Base-by-base conservation (phyloP, 129 eudicot species). In the Tagetes erecta region DNA sequence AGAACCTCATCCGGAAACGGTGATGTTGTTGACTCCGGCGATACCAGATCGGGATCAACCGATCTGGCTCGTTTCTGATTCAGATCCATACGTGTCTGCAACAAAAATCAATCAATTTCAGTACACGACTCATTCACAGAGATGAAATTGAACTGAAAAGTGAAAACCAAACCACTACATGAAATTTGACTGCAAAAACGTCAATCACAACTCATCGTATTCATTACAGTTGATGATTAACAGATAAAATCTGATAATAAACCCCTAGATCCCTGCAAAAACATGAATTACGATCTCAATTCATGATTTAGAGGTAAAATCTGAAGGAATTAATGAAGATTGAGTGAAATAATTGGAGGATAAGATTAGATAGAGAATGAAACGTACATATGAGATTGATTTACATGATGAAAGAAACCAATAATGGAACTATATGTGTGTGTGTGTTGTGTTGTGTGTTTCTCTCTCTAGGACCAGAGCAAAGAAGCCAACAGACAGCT, bases 1-100 rank as follows among this genome's bases (percentile, higher is more conserved):
- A 92, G 33, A 0, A 85, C 96, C 76, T 92, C 96, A 70, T 92
- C 96, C 0, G 96, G 96, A 66, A 92, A 91, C 40, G 82, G 85
- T 20, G 27, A 20, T 20, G 68, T 14, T 67, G 78, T 72, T 47
- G 76, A 47, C 67, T 77, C 86, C 51, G 67, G 64, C 36, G 78
- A 60, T 36, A 44, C 60, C 40, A 39, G 47, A 46, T 49, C 78
- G 2, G 51, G 50, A 70, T 70, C 75, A 37, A 60, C 69, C 68
- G 36, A 59, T 37, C 36, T 73, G 70, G 62, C 46, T 45, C 78
- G 70, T 60, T 73, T 73, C 59, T 60, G 78, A 70, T 52, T 52
- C 40, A 53, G 75, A 73, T 60, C 70, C 78, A 73, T 73, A 46
- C 45, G 45, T 73, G 6, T 6, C 78, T 59, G 78, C 70, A 73